These are phyloP conservation scores for Saccharum officinarum DNA, from an alignment of 176 grass and related monocot species.

Conservation along the genomic window DNA sequence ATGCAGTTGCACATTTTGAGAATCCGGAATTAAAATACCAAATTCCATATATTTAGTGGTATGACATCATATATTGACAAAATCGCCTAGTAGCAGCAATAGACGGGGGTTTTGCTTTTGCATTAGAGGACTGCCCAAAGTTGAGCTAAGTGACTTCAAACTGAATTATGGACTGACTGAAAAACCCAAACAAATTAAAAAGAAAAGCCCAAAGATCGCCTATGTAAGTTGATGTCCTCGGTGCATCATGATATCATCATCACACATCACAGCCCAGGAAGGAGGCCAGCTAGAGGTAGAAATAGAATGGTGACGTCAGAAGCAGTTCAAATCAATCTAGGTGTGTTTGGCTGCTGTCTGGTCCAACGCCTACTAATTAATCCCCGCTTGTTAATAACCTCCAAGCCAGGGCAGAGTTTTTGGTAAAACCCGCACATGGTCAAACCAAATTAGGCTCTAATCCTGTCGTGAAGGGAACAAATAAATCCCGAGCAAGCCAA, in stretches of 20 bases:
- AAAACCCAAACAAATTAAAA: too few relatives aligned
- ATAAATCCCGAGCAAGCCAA: not conserved
- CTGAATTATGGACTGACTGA: too few relatives aligned
- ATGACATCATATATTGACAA: too few relatives aligned
- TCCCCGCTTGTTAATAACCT: not conserved
- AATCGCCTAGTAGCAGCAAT: too few relatives aligned
- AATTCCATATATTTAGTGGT: too few relatives aligned
- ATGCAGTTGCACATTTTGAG: too few relatives aligned
- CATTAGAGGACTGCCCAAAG: too few relatives aligned
- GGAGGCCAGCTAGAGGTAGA: not conserved
- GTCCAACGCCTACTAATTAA: not conserved
- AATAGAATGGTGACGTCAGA: not conserved
- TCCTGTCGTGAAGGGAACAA: not conserved
- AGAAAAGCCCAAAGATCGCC: too few relatives aligned
- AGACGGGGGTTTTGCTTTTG: too few relatives aligned
- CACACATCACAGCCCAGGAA: not conserved
- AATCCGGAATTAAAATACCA: too few relatives aligned
- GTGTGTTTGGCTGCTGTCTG: not conserved
- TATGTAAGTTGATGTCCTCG: not conserved
- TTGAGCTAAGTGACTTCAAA: too few relatives aligned
- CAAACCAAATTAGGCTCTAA: slow-evolving; percentile 23
- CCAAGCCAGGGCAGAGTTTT: not conserved
- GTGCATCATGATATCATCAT: not conserved
- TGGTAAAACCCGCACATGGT: not conserved
- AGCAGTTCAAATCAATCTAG: not conserved